Percentiles rank a stretch among this genome's conserved stretches.
These are phyloP conservation scores for Pythium aphanidermatum DNA, from an alignment of 352 stramenopile species.

Conservation along the genomic window DNA sequence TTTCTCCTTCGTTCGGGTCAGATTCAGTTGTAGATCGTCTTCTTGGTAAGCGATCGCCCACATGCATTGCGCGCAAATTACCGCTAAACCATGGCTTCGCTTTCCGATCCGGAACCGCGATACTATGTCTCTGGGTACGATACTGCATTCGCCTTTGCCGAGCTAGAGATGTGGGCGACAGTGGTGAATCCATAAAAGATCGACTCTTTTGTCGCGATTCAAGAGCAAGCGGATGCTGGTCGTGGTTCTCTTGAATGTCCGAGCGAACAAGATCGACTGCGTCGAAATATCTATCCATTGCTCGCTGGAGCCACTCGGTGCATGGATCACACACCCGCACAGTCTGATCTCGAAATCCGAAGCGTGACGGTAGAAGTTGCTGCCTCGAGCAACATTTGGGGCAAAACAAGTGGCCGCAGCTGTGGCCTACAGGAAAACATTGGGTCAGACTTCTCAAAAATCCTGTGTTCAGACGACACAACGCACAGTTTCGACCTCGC, in stretches of 20 bases:
- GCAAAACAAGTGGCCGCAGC: constrained; percentile 57
- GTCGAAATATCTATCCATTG: constrained; percentile 63
- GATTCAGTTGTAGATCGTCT: constrained; percentile 39
- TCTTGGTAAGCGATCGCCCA: constrained; percentile 46
- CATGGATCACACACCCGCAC: constrained; percentile 60
- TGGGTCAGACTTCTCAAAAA: no score
- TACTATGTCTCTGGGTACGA: constrained; percentile 16
- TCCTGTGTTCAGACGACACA: no score
- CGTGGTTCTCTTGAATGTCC: background rate
- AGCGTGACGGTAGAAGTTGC: constrained; percentile 47
- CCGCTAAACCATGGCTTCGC: constrained; percentile 57
- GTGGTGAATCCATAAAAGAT: no score
- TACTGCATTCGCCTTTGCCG: constrained; percentile 15
- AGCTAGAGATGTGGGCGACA: constrained; percentile 1
- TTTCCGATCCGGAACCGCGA: constrained; percentile 12
- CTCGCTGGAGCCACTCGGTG: constrained; percentile 55
- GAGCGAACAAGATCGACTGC: constrained; percentile 30
- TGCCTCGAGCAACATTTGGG: constrained; percentile 54
- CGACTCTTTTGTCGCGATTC: background rate
- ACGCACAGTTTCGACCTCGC: constrained; percentile 47
- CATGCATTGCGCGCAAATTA: constrained; percentile 65
- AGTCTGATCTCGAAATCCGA: constrained; percentile 42
- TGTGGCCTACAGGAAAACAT: constrained; percentile 3
- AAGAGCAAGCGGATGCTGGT: constrained; percentile 5
- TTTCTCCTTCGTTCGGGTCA: background rate